phyloP scores from a whole-genome alignment of 148 eudicot genomes.

The Nepenthes mirabilis region DNA sequence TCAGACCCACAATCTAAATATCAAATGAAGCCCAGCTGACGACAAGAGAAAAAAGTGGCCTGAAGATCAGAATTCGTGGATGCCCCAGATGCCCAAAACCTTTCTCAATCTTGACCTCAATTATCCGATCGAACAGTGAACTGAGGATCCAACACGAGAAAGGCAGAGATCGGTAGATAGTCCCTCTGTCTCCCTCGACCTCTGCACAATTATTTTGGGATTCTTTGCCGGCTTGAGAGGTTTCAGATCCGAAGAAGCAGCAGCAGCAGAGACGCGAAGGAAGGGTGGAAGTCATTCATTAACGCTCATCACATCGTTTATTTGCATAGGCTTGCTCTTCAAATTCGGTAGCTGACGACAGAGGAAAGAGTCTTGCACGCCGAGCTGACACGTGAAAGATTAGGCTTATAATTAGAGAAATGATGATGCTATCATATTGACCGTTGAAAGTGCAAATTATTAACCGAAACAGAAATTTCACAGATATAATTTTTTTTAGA shows the following conservation, averaged over 20 bases:
- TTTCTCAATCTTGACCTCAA: no score
- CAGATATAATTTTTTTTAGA: no score
- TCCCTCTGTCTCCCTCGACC: no score
- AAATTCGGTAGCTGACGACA: neutral
- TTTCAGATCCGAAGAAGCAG: neutral
- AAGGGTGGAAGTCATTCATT: slow-evolving; percentile 4
- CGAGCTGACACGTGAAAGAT: slow-evolving; percentile 4
- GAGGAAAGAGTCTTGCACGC: slow-evolving; percentile 16
- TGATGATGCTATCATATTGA: no score
- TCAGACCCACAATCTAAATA: slow-evolving; percentile 2
- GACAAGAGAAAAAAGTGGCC: slow-evolving; percentile 7
- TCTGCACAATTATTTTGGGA: neutral
- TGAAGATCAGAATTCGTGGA: neutral
- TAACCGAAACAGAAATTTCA: no score
- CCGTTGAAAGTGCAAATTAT: no score
- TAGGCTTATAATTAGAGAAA: no score
- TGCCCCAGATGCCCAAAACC: neutral
- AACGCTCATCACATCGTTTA: slow-evolving; percentile 14
- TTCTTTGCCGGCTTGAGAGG: slow-evolving; percentile 9
- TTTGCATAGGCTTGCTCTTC: neutral
- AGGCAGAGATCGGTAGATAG: no score
- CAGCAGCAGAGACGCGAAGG: neutral
- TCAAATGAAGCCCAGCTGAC: slow-evolving; percentile 19
- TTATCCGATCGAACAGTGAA: no score
- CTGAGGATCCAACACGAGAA: no score